Conservation (phyloP, 352 stramenopile genomes). For the Globisporangium mamillatum region DNA sequence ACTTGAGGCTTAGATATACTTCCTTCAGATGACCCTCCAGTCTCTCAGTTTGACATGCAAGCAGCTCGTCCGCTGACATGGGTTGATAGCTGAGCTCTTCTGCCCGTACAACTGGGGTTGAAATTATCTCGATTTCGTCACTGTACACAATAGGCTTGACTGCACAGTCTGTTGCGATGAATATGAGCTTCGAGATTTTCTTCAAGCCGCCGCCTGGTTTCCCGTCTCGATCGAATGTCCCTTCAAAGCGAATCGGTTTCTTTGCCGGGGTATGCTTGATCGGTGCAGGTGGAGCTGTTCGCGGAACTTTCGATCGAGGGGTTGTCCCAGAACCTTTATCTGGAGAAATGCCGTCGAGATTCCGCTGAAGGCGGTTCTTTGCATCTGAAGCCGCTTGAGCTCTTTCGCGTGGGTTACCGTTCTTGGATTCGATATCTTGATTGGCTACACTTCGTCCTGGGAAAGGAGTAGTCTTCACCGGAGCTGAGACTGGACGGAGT, state of each 20-base stretch:
- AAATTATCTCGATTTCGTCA: slow-evolving; percentile 42
- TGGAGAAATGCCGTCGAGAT: neutral
- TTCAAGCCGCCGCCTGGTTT: slow-evolving; percentile 30
- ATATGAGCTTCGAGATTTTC: slow-evolving; percentile 56
- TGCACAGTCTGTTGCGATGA: slow-evolving; percentile 47
- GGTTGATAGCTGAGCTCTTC: slow-evolving; percentile 40
- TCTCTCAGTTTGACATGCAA: slow-evolving; percentile 41
- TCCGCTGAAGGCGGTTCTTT: neutral
- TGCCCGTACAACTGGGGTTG: slow-evolving; percentile 22
- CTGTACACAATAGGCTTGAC: slow-evolving; percentile 65
- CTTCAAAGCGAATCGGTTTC: slow-evolving; percentile 19
- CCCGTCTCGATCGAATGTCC: slow-evolving; percentile 32
- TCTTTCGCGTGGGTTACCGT: neutral
- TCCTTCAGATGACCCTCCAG: slow-evolving; percentile 74
- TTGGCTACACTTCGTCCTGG: neutral
- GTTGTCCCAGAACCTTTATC: neutral
- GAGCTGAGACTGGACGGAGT: slow-evolving; percentile 23
- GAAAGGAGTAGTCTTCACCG: slow-evolving; percentile 3
- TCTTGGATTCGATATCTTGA: neutral
- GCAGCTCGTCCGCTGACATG: slow-evolving; percentile 34
- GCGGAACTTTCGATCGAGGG: slow-evolving; percentile 14
- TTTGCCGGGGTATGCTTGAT: neutral
- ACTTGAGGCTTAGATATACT: slow-evolving; percentile 70
- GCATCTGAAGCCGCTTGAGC: neutral
- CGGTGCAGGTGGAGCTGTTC: slow-evolving; percentile 29